Conservation (phyloP, 768 basidiomycete species). For the Chiua virens region DNA sequence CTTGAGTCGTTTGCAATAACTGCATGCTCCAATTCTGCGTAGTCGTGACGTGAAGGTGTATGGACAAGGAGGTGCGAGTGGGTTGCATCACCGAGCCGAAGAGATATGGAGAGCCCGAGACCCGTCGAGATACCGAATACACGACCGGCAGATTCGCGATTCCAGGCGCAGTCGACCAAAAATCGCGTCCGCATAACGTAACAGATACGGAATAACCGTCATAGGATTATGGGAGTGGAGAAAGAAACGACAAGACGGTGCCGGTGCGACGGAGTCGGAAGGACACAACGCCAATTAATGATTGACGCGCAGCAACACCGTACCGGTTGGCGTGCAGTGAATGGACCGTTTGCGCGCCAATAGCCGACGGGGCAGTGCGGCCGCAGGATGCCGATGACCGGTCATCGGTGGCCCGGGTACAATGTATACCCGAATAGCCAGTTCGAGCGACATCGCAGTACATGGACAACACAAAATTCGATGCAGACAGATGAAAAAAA, state of each 20-base stretch:
- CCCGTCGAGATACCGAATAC: neutral
- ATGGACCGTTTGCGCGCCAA: neutral
- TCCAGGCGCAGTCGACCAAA: neutral
- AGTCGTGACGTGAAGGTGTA: slow-evolving; percentile 3
- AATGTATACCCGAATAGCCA: slow-evolving; percentile 10
- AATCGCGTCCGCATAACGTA: neutral
- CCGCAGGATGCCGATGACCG: neutral
- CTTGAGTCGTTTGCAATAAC: slow-evolving; percentile 87
- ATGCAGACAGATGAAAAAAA: neutral
- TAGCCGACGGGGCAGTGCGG: slow-evolving; percentile 18
- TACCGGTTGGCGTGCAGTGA: slow-evolving; percentile 4
- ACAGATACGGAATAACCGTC: neutral
- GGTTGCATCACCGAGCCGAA: slow-evolving; percentile 17
- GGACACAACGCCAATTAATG: slow-evolving; percentile 13
- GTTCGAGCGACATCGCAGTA: neutral
- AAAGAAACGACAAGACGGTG: neutral
- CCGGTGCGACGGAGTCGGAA: slow-evolving; percentile 1
- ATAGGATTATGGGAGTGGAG: neutral
- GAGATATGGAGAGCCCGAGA: neutral
- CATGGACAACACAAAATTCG: neutral
- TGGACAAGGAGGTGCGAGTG: slow-evolving; percentile 6
- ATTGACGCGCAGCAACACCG: slow-evolving; percentile 4
- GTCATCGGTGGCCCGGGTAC: slow-evolving; percentile 12
- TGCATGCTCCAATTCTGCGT: slow-evolving; percentile 76
- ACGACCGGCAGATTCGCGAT: slow-evolving; percentile 6